Conservation (phyloP, 805 yeast genomes). For the Kodamaea kaohsiungensis region DNA sequence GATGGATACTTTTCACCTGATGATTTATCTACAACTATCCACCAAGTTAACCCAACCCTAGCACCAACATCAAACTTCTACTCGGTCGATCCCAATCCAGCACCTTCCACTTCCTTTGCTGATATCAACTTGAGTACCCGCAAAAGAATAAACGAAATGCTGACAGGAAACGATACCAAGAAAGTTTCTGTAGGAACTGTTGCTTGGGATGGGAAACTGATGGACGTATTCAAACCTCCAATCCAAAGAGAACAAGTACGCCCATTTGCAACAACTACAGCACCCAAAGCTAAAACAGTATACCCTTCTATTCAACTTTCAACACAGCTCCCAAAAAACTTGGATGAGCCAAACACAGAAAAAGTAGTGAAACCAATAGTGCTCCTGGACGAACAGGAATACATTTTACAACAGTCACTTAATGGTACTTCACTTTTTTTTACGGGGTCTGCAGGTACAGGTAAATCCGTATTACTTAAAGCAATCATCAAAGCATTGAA, state of each 20-base stretch:
- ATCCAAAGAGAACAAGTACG: slow-evolving; percentile 1
- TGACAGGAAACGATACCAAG: background rate
- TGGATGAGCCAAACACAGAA: slow-evolving; percentile 4
- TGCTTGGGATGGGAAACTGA: slow-evolving; percentile 7
- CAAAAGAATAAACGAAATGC: background rate
- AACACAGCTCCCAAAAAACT: slow-evolving; percentile 21
- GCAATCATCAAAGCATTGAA: slow-evolving; percentile 57
- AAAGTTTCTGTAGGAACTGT: background rate
- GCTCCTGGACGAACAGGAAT: slow-evolving; percentile 57
- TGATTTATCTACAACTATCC: background rate
- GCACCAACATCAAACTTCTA: background rate
- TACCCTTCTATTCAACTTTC: slow-evolving; percentile 31
- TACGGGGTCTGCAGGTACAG: slow-evolving; percentile 99
- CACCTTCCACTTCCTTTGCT: background rate
- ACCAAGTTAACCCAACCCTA: background rate
- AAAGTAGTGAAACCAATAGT: slow-evolving; percentile 18
- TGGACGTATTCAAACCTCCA: slow-evolving; percentile 2
- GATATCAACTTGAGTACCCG: background rate
- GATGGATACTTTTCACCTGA: background rate
- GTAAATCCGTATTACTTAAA: slow-evolving; percentile 84
- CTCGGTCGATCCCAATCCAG: background rate
- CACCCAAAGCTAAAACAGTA: slow-evolving; percentile 8
- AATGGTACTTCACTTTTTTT: slow-evolving; percentile 74
- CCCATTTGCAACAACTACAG: slow-evolving; percentile 11
- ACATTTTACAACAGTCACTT: slow-evolving; percentile 63